Base-by-base conservation (phyloP, 1,139 yeast genomes). In the Kodamaea sp. region DNA sequence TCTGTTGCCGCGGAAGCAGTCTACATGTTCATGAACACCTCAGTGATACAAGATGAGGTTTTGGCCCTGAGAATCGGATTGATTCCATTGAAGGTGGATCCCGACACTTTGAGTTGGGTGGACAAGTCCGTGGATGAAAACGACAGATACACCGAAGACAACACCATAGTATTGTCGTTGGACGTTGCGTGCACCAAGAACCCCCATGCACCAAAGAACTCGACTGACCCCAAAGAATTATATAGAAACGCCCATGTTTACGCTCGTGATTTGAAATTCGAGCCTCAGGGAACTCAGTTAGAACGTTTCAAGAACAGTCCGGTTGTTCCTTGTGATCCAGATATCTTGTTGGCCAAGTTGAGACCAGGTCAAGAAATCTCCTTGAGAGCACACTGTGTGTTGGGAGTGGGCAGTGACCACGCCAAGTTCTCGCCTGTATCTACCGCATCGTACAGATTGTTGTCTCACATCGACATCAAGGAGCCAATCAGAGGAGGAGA, bases 361-460 rank as follows among this genome's bases (percentile, higher is more conserved):
- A 79, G 98, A 55, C 98, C 98, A 3, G 96, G 97, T 35, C 98
- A 92, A 66, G 97, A 92, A 61, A 90, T 92, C 45, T 79, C 92
- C 18, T 72, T 92, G 47, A 76, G 89, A 55, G 95, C 88, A 37
- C 96, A 89, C 64, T 94, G 97, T 58, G 72, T 90, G 25, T 73
- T 92, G 45, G 98, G 98, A 37, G 68, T 87, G 44, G 98, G 98
- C 34, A 68, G 88, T 22, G 98, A 92, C 58, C 98, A 92, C 61
- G 97, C 98, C 44, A 92, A 92, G 63, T 92, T 87, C 59, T 88
- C 97, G 6, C 98, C 98, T 4, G 98, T 92, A 8, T 78, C 96
- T 18, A 92, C 98, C 18, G 97, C 98, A 3, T 85, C 96, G n/a
- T 92, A 92, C 66, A 78, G 98, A 64, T 73, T 92, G 53, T 66